phyloP scores from a whole-genome alignment of 1,284 basidiomycete genomes.

The Volvariella surrecta region DNA sequence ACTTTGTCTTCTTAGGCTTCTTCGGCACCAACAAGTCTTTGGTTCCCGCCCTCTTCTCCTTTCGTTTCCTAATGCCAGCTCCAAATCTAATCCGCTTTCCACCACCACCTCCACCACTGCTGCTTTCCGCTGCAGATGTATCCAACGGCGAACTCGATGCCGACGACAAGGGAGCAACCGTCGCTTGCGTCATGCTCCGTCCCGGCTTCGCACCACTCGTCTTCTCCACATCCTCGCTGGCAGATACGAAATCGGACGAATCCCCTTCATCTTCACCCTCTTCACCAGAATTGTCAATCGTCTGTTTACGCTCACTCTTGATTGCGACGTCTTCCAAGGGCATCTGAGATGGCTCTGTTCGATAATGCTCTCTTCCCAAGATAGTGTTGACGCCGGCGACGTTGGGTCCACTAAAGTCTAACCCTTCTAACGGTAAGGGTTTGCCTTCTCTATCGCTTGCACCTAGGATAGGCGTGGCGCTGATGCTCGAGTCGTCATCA shows the following conservation, averaged over 20 bases:
- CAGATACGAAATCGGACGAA: constrained; percentile 11
- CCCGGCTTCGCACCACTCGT: constrained; percentile 3
- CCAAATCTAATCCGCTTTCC: not conserved
- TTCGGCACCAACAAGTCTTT: constrained; percentile 3
- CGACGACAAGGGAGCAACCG: not conserved
- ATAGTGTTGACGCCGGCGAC: constrained; percentile 12
- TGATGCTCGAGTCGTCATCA: constrained; percentile 27
- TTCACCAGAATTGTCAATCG: constrained; percentile 14
- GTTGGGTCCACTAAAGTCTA: constrained; percentile 57
- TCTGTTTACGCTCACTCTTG: constrained; percentile 1
- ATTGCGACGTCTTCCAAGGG: constrained; percentile 27
- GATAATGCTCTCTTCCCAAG: constrained; percentile 18
- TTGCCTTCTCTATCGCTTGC: constrained; percentile 24
- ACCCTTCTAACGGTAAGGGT: constrained; percentile 38
- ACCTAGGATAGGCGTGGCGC: constrained; percentile 38
- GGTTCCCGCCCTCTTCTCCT: constrained; percentile 8
- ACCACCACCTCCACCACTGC: not conserved
- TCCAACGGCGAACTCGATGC: no score
- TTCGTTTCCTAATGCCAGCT: constrained; percentile 9
- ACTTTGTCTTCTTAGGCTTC: not conserved
- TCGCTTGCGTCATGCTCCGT: not conserved
- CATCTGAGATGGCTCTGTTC: constrained; percentile 38
- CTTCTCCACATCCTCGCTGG: constrained; percentile 1
- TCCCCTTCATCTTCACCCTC: constrained; percentile 20
- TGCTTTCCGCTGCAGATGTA: no score